Evolutionary conservation across 1,139 yeast genomes (phyloP), one percentile per base, ranked within the genome.

Genomic region (Scheffersomyces lignicola): DNA sequence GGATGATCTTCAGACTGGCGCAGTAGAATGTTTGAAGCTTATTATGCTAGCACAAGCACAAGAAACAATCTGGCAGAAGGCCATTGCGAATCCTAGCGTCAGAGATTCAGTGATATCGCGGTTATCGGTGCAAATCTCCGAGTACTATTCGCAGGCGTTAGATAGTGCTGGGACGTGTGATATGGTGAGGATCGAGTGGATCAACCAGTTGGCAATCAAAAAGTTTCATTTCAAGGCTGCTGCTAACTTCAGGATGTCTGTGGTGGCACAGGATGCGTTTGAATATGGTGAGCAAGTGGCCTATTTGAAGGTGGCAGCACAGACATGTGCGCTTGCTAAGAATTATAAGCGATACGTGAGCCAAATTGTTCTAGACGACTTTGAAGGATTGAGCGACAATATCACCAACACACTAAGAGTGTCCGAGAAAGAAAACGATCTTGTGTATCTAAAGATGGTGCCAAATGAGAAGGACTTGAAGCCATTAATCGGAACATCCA

Each of bases 41-140:
- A 47, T 88, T 15, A 76, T 78, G 76, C 53, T 85, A 26, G 95
- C 95, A 0, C 95, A 88, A 49, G 94, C 96, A 0, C 96, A 89
- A 55, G 97, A 90, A 52, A 70, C 78, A 8, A 79, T 83, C 37
- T 89, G 96, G 96, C 79, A 75, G 34, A 81, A 81, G 49, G 90
- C 96, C 0, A 59, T 76, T 1, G 35, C 47, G 5, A 56, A 62
- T 24, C 73, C 72, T n/a, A 62, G 67, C 3, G 57, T 79, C 51
- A 83, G 81, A 49, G 79, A 84, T 51, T 64, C 82, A 0, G 66
- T 80, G 3, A 60, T 88, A 4, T 72, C 94, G 1, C 76, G 79
- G 45, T 58, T 90, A 30, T 75, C 95, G 0, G 58, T 67, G 7
- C 86, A 82, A 48, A 82, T 80, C 0, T 69, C 85, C 0, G 70